phyloP scores from a whole-genome alignment of 2,329 filamentous ascomycete species.

The Pseudogymnoascus sp. region DNA sequence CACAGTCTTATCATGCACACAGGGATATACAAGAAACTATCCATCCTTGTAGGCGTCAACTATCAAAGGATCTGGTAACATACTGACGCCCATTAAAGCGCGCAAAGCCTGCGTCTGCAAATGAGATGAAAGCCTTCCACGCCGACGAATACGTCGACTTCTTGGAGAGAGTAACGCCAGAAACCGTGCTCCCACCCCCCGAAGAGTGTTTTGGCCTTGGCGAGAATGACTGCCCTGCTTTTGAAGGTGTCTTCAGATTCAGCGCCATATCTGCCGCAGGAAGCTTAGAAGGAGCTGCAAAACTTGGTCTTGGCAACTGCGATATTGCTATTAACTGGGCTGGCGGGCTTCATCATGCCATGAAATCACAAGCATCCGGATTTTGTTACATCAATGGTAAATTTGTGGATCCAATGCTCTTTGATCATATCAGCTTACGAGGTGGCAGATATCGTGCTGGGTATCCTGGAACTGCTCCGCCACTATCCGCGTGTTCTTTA shows the following conservation, averaged over 20 bases:
- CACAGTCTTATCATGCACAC: slow-evolving; percentile 96
- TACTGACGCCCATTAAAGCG: slow-evolving; percentile 41
- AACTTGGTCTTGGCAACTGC: slow-evolving; percentile 82
- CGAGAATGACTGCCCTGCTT: slow-evolving; percentile 96
- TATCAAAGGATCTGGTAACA: neutral
- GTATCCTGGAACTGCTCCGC: slow-evolving; percentile 83
- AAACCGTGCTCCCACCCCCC: slow-evolving; percentile 92
- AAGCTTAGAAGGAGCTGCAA: slow-evolving; percentile 85
- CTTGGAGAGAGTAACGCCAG: slow-evolving; percentile 86
- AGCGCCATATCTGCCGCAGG: slow-evolving; percentile 91
- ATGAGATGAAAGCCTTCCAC: slow-evolving; percentile 92
- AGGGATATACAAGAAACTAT: slow-evolving; percentile 92
- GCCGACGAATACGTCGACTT: slow-evolving; percentile 95
- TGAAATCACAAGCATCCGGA: slow-evolving; percentile 90
- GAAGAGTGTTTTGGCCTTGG: slow-evolving; percentile 92
- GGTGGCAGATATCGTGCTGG: slow-evolving; percentile 79
- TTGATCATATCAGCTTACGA: slow-evolving; percentile 33
- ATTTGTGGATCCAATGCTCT: slow-evolving; percentile 28
- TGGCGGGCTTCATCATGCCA: slow-evolving; percentile 91
- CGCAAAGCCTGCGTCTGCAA: slow-evolving; percentile 75
- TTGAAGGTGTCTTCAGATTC: slow-evolving; percentile 93
- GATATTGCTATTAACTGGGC: slow-evolving; percentile 99
- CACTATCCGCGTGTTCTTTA: slow-evolving; percentile 94
- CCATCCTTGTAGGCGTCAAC: slow-evolving; percentile 70
- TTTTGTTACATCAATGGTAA: slow-evolving; percentile 98